phyloP scores from a whole-genome alignment of 176 grass and related monocot genomes.

The Tillandsia fasciculata region DNA sequence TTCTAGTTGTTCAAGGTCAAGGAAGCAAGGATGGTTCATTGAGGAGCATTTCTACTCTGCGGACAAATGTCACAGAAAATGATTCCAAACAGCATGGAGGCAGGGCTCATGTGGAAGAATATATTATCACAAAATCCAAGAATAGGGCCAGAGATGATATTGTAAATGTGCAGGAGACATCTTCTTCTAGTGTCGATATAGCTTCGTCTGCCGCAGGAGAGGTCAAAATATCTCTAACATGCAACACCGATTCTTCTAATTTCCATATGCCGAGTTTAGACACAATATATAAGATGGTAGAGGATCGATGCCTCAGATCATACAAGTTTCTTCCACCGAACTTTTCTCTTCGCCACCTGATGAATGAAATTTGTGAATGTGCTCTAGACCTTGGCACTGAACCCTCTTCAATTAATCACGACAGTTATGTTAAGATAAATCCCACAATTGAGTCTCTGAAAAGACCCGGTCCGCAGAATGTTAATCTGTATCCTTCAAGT shows the following conservation, averaged over 20 bases:
- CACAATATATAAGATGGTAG: constrained; percentile 38
- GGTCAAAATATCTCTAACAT: constrained; percentile 48
- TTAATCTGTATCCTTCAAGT: not conserved
- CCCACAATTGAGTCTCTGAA: not conserved
- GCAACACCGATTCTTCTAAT: constrained; percentile 28
- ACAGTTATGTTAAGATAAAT: constrained; percentile 6
- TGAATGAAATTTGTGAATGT: constrained; percentile 63
- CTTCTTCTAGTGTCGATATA: constrained; percentile 38
- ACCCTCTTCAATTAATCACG: constrained; percentile 8
- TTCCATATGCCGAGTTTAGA: constrained; percentile 46
- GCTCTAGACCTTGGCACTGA: constrained; percentile 25
- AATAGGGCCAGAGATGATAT: constrained; percentile 19
- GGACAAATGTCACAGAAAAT: constrained; percentile 12
- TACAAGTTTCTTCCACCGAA: constrained; percentile 41
- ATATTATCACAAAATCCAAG: constrained; percentile 1
- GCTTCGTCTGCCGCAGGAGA: constrained; percentile 58
- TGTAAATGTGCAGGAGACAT: constrained; percentile 16
- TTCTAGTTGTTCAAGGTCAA: constrained; percentile 22
- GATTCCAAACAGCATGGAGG: constrained; percentile 1
- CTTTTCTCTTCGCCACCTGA: constrained; percentile 54
- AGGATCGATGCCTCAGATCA: constrained; percentile 45
- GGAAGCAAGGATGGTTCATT: not conserved
- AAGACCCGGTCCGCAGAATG: not conserved
- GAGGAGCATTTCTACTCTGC: constrained; percentile 14
- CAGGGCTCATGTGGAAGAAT: constrained; percentile 5